phyloP scores from a whole-genome alignment of 73 alveolate genomes.

The Paramecium primaurelia region DNA sequence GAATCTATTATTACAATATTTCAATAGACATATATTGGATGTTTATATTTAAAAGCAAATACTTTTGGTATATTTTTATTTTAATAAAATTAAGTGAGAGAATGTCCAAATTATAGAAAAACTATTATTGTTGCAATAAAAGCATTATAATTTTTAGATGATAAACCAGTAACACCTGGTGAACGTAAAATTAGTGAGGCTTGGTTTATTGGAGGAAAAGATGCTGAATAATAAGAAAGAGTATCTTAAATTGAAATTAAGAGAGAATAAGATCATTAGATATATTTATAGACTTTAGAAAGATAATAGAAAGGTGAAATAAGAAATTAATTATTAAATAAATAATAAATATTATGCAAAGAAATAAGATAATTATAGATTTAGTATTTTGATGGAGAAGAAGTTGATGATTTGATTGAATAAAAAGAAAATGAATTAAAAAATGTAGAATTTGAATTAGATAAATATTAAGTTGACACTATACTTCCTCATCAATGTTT shows the following conservation, averaged over 20 bases:
- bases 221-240: constrained; percentile 90
- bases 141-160: constrained; percentile 87
- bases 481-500: not conserved
- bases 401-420: not conserved
- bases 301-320: not conserved
- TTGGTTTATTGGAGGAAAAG: constrained; percentile 87
- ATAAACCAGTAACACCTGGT: constrained; percentile 90
- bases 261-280: not conserved
- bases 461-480: not conserved
- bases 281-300: not conserved
- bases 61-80: constrained; percentile 51
- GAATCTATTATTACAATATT: constrained; percentile 67
- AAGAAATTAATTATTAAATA: not conserved
- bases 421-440: constrained; percentile 6
- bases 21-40: constrained; percentile 79
- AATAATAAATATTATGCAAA: not conserved
- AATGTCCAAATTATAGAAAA: constrained; percentile 87
- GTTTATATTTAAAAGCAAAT: constrained; percentile 87
- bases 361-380: not conserved
- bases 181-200: constrained; percentile 95
- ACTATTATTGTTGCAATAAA: constrained; percentile 53
- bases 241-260: not conserved
- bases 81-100: constrained; percentile 59
- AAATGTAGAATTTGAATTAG: not conserved
- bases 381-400: not conserved